Percentiles rank a stretch among this genome's conserved stretches.
Evolutionary conservation across 2,329 filamentous ascomycete species (phyloP).

Genomic region (Aspergillus sp.): DNA sequence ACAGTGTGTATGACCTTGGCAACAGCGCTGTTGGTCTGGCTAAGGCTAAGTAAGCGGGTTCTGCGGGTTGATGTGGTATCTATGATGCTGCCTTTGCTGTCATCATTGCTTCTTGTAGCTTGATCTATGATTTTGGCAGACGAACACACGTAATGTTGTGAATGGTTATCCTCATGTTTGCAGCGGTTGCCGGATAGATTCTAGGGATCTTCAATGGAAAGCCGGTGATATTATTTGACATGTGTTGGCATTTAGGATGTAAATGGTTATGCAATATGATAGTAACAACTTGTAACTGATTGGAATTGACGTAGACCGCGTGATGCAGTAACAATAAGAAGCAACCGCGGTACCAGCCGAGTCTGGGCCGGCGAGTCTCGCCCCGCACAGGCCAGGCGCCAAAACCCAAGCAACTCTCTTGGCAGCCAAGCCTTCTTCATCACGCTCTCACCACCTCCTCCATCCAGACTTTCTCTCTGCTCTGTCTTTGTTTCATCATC

Average conservation of each 20-base stretch:
- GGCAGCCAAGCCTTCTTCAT: slow-evolving; percentile 17
- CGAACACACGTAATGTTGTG: neutral
- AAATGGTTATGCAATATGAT: neutral
- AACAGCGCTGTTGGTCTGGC: slow-evolving; percentile 87
- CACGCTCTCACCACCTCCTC: neutral
- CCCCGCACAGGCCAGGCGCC: slow-evolving; percentile 20
- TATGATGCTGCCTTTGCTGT: slow-evolving; percentile 6
- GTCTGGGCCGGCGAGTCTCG: slow-evolving; percentile 13
- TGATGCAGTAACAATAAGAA: neutral
- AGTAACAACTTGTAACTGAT: neutral
- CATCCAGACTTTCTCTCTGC: neutral
- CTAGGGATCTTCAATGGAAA: slow-evolving; percentile 4
- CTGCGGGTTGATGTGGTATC: slow-evolving; percentile 11
- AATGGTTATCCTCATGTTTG: neutral
- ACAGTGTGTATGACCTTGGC: slow-evolving; percentile 95
- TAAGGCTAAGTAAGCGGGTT: slow-evolving; percentile 65
- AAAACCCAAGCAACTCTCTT: slow-evolving; percentile 15
- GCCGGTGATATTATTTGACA: neutral
- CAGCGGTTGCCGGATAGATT: neutral
- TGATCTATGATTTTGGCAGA: neutral
- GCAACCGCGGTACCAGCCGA: neutral
- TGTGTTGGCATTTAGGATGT: neutral
- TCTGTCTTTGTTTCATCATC: slow-evolving; percentile 21
- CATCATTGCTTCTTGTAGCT: slow-evolving; percentile 2
- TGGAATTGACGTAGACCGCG: neutral